These are phyloP conservation scores for Arthrinium phaeospermum DNA, from an alignment of 2,329 filamentous ascomycete species.

Conservation along the genomic window DNA sequence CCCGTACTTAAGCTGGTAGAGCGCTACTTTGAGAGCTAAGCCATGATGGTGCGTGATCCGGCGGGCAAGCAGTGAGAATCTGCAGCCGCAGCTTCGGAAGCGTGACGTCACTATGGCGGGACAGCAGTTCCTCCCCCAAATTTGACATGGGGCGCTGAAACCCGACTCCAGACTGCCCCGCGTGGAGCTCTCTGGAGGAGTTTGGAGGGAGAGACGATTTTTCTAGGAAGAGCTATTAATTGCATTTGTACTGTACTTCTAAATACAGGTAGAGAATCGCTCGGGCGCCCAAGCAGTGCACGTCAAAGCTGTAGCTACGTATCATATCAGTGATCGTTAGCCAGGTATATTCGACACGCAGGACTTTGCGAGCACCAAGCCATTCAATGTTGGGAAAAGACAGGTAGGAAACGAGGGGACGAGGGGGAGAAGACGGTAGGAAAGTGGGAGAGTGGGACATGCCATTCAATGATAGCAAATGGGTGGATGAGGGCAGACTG, in stretches of 20 bases:
- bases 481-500: background rate
- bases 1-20: background rate
- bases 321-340: background rate
- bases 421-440: background rate
- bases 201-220: background rate
- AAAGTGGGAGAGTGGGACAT: background rate
- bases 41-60: background rate
- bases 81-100: background rate
- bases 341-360: background rate
- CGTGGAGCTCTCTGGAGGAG: slow-evolving; percentile 9
- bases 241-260: background rate
- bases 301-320: background rate
- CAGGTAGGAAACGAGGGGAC: background rate
- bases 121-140: background rate
- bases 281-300: background rate
- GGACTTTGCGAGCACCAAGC: background rate
- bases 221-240: background rate
- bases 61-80: background rate
- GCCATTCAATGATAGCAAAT: background rate
- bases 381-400: background rate
- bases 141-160: background rate
- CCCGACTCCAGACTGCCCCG: slow-evolving; percentile 15
- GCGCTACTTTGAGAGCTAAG: background rate
- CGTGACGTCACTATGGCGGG: slow-evolving; percentile 12
- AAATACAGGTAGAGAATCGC: background rate